Evolutionary conservation across 2,329 filamentous ascomycete species (phyloP).

Genomic region (Botryotinia calthae): DNA sequence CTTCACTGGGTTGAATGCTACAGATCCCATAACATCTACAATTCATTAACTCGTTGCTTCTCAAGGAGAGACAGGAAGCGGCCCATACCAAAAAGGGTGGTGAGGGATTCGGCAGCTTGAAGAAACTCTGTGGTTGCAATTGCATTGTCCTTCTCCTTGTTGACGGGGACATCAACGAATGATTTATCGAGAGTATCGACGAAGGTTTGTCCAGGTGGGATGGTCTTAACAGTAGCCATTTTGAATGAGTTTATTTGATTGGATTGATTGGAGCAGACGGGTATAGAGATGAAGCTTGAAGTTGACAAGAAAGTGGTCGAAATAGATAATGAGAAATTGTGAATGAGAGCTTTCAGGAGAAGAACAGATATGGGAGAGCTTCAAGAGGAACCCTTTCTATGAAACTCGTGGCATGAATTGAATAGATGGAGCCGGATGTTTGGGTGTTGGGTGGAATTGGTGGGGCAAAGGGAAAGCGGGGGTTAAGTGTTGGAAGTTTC

Average conservation of each 20-base stretch:
- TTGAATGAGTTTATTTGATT: not conserved
- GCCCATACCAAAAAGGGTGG: slow-evolving; percentile 75
- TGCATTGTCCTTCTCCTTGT: slow-evolving; percentile 69
- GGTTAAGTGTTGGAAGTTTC: not conserved
- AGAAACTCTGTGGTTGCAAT: slow-evolving; percentile 85
- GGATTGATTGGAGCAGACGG: not conserved
- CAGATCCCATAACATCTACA: slow-evolving; percentile 60
- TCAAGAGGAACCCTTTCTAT: not conserved
- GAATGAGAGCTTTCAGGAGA: not conserved
- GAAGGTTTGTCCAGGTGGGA: slow-evolving; percentile 57
- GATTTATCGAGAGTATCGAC: slow-evolving; percentile 81
- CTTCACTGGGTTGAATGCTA: slow-evolving; percentile 88
- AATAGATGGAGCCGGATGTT: not conserved
- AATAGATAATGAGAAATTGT: not conserved
- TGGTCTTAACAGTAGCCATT: slow-evolving; percentile 34
- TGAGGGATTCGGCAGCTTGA: slow-evolving; percentile 82
- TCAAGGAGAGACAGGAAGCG: not conserved
- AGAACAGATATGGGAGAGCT: slow-evolving; percentile 3
- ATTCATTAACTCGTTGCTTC: not conserved
- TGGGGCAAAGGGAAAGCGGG: not conserved
- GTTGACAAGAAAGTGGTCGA: not conserved
- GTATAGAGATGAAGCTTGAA: not conserved
- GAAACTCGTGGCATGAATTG: slow-evolving; percentile 14
- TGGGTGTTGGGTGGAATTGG: not conserved
- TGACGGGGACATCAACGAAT: slow-evolving; percentile 78